Evolutionary conservation across 805 yeast genomes (phyloP).

Genomic region (Pichia deserticola): DNA sequence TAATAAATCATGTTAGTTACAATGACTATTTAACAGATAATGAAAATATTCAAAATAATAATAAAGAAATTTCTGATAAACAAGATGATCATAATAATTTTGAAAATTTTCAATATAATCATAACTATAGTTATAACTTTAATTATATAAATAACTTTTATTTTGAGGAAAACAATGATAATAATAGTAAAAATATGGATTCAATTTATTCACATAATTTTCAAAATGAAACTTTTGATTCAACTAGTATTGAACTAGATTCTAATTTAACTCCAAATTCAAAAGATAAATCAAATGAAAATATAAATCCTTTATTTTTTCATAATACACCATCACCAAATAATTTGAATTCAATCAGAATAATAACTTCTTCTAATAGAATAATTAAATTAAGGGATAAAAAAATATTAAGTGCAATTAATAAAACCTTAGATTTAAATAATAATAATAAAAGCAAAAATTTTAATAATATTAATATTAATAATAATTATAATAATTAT

Average conservation of each 20-base stretch:
- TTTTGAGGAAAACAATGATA: neutral
- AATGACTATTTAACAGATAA: too few relatives aligned
- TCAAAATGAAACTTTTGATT: slow-evolving; percentile 3
- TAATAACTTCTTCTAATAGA: slow-evolving; percentile 7
- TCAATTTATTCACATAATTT: neutral
- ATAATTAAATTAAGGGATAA: slow-evolving; percentile 5
- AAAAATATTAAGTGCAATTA: slow-evolving; percentile 4
- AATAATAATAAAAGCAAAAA: neutral
- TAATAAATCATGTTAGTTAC: too few relatives aligned
- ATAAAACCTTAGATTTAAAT: slow-evolving; percentile 2
- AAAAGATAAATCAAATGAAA: neutral
- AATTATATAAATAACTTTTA: neutral
- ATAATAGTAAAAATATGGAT: neutral
- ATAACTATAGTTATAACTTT: too few relatives aligned
- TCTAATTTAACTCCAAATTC: slow-evolving; percentile 4
- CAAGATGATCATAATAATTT: too few relatives aligned
- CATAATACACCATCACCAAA: slow-evolving; percentile 8
- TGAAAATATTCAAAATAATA: too few relatives aligned
- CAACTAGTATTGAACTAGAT: slow-evolving; percentile 8
- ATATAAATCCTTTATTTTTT: slow-evolving; percentile 4
- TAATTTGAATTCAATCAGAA: slow-evolving; percentile 3
- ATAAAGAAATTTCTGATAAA: too few relatives aligned
- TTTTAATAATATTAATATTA: neutral
- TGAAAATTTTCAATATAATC: too few relatives aligned
- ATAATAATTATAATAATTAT: neutral